These are phyloP conservation scores for Mucor mucedo DNA, from an alignment of 371 early-diverging fungal genomes.

Conservation along the genomic window DNA sequence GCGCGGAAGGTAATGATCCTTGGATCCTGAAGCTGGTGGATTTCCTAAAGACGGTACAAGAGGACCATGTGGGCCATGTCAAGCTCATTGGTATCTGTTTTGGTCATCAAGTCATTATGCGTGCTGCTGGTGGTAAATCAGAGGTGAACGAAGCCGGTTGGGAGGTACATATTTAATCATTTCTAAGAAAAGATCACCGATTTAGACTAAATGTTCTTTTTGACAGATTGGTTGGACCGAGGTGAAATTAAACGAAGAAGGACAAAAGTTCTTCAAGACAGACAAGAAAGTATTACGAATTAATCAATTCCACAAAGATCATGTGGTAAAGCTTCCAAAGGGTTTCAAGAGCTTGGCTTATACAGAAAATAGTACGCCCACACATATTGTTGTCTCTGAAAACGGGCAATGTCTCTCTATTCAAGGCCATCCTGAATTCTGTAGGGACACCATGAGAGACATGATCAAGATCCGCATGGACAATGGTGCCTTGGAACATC, in stretches of 20 bases:
- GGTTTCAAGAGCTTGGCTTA: constrained; percentile 54
- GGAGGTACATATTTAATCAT: constrained; percentile 53
- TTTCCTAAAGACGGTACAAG: constrained; percentile 37
- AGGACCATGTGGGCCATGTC: constrained; percentile 13
- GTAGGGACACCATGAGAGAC: constrained; percentile 52
- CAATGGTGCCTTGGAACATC: constrained; percentile 43
- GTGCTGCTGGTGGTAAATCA: constrained; percentile 64
- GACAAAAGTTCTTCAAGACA: constrained; percentile 41
- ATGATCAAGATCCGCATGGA: constrained; percentile 48
- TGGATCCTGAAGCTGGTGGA: constrained; percentile 64
- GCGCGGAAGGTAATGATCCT: constrained; percentile 50
- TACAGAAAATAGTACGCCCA: constrained; percentile 46
- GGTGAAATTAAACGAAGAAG: constrained; percentile 40
- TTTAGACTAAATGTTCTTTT: not conserved
- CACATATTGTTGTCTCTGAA: constrained; percentile 55
- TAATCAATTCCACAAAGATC: constrained; percentile 75
- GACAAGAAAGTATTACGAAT: constrained; percentile 31
- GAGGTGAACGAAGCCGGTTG: constrained; percentile 61
- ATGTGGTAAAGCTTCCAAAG: constrained; percentile 58
- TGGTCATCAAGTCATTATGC: constrained; percentile 74
- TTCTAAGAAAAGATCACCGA: not conserved
- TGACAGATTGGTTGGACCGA: constrained; percentile 44
- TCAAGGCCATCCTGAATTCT: constrained; percentile 83
- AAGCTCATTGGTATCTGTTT: constrained; percentile 69
- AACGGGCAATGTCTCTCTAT: constrained; percentile 63